A percentile compares a stretch with the other conserved stretches of the same genome.
Conservation (phyloP, 2,329 filamentous ascomycete genomes). For the Beauveria scarabaeidicola region DNA sequence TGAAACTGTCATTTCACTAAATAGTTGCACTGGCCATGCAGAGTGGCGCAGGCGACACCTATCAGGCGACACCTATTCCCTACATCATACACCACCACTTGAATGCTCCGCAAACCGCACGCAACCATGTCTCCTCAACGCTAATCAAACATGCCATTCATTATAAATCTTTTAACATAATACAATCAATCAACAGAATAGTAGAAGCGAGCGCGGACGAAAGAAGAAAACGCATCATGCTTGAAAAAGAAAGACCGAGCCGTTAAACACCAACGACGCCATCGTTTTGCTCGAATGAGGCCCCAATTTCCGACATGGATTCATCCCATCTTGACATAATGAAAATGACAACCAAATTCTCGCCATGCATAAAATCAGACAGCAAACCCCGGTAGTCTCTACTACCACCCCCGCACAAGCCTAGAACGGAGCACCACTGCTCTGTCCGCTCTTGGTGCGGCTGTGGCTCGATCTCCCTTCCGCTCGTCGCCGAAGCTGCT, state of each 20-base stretch:
- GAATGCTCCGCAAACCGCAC: background rate
- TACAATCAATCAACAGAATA: slow-evolving; percentile 12
- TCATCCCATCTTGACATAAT: slow-evolving; percentile 11
- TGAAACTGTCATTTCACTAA: background rate
- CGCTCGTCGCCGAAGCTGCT: slow-evolving; percentile 45
- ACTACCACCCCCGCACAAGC: background rate
- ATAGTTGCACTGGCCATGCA: background rate
- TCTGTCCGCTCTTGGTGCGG: slow-evolving; percentile 43
- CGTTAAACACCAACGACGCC: slow-evolving; percentile 16
- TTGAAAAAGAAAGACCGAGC: slow-evolving; percentile 7
- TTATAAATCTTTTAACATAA: slow-evolving; percentile 9
- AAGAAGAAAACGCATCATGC: slow-evolving; percentile 2
- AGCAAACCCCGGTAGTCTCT: background rate
- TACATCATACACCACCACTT: background rate
- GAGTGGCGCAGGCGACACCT: background rate
- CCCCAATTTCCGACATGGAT: slow-evolving; percentile 5
- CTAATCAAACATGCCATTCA: slow-evolving; percentile 6
- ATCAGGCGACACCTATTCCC: background rate
- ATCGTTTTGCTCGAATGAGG: slow-evolving; percentile 8
- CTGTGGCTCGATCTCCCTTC: slow-evolving; percentile 42
- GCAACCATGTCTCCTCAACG: background rate
- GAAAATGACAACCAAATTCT: slow-evolving; percentile 14
- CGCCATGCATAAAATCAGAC: slow-evolving; percentile 7
- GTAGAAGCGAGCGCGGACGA: background rate
- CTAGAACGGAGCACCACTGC: slow-evolving; percentile 20